A percentile compares a stretch with the other conserved stretches of the same genome.
Conservation (phyloP, 164 flowering plant species). For the Sextonia rubra region DNA sequence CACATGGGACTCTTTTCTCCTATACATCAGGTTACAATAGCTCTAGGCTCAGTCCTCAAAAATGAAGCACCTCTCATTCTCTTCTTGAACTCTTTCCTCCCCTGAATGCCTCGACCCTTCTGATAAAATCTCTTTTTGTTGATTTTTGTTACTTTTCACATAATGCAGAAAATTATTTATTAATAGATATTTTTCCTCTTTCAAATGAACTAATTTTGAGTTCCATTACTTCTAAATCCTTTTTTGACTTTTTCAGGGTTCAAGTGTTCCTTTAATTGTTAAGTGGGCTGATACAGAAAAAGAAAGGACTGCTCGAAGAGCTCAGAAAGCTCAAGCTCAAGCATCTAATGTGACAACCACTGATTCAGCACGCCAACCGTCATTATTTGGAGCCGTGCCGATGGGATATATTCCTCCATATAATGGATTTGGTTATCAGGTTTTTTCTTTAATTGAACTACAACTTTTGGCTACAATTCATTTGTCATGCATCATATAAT, state of each 20-base stretch:
- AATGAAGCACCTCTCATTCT: no score
- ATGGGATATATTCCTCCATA: slow-evolving; percentile 77
- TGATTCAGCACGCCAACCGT: slow-evolving; percentile 65
- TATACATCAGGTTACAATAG: no score
- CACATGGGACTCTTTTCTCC: no score
- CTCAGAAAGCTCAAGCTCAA: slow-evolving; percentile 81
- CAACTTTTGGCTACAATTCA: not conserved
- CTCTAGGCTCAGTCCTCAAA: no score
- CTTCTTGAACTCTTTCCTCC: no score
- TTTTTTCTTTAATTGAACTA: slow-evolving; percentile 14
- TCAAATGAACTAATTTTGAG: not conserved
- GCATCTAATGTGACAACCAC: slow-evolving; percentile 40
- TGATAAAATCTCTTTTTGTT: no score
- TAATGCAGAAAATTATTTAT: not conserved
- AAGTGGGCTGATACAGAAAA: slow-evolving; percentile 99
- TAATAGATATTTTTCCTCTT: not conserved
- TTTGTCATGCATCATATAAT: not conserved
- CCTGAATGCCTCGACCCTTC: no score
- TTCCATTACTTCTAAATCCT: not conserved
- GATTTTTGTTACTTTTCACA: not conserved
- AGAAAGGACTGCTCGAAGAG: slow-evolving; percentile 91
- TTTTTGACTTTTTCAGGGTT: slow-evolving; percentile 52
- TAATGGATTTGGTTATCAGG: slow-evolving; percentile 96
- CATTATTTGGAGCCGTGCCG: slow-evolving; percentile 84
- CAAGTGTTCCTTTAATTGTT: slow-evolving; percentile 92